Conservation (phyloP, 163 green algal species). For the Chloromonas sp. region DNA sequence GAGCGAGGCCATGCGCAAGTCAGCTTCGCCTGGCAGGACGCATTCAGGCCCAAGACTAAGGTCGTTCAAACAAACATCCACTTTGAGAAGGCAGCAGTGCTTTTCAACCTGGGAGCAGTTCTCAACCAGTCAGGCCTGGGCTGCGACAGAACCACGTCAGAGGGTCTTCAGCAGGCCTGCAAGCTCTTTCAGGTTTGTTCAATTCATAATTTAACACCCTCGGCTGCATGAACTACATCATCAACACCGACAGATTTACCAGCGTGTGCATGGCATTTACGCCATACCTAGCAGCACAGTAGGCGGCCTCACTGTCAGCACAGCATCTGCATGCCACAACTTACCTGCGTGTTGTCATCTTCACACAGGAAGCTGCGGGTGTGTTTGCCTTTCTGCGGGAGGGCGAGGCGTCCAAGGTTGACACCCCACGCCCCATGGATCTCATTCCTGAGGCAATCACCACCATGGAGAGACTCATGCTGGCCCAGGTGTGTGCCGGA, state of each 20-base stretch:
- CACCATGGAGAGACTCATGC: slow-evolving; percentile 90
- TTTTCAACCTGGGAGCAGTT: slow-evolving; percentile 89
- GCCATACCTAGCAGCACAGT: too few species aligned
- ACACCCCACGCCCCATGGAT: slow-evolving; percentile 70
- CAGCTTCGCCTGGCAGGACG: slow-evolving; percentile 81
- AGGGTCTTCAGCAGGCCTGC: slow-evolving; percentile 73
- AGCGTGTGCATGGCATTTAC: not conserved
- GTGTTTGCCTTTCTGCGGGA: slow-evolving; percentile 68
- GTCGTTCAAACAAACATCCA: slow-evolving; percentile 66
- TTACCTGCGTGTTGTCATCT: not conserved
- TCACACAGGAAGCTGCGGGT: slow-evolving; percentile 66
- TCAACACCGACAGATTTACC: not conserved
- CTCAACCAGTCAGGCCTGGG: slow-evolving; percentile 72
- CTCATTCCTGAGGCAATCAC: slow-evolving; percentile 64
- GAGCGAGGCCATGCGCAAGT: slow-evolving; percentile 68
- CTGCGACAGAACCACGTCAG: slow-evolving; percentile 57
- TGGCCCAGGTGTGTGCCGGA: slow-evolving; percentile 66
- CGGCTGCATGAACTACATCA: not conserved
- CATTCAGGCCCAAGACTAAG: slow-evolving; percentile 49
- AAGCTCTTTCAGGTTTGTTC: slow-evolving; percentile 73
- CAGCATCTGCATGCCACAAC: not conserved
- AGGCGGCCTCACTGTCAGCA: not conserved
- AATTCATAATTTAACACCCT: not conserved
- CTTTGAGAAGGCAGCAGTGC: slow-evolving; percentile 86
- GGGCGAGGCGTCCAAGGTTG: slow-evolving; percentile 53